Evolutionary conservation across 139 green algal genomes (phyloP).

Genomic region (Nannochloris sp.): DNA sequence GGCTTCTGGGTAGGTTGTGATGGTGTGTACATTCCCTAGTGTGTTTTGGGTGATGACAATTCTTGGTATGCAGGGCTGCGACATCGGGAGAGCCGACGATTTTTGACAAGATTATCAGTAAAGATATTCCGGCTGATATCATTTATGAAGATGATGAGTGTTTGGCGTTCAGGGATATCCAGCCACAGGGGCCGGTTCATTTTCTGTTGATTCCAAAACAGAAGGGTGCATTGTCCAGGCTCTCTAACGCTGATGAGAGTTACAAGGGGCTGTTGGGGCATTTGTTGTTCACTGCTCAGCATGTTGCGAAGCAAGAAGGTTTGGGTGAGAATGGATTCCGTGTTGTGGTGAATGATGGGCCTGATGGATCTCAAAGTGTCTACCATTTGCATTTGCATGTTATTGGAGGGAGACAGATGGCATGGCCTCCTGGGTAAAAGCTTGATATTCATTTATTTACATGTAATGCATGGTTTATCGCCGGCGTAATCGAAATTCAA

Average conservation of each 20-base stretch:
- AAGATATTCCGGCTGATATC: constrained; percentile 76
- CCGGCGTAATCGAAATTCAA: too few species aligned
- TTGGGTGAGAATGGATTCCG: constrained; percentile 74
- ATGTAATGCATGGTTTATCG: too few species aligned
- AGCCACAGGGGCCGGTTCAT: constrained; percentile 76
- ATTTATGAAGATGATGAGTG: constrained; percentile 93
- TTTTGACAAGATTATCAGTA: constrained; percentile 94
- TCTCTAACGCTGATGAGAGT: constrained; percentile 64
- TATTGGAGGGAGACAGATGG: constrained; percentile 69
- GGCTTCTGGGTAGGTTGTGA: constrained; percentile 15
- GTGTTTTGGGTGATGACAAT: too few species aligned
- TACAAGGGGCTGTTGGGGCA: constrained; percentile 82
- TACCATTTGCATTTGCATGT: constrained; percentile 87
- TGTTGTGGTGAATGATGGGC: constrained; percentile 85
- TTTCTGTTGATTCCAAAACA: constrained; percentile 91
- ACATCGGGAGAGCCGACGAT: constrained; percentile 60
- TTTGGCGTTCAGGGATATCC: constrained; percentile 90
- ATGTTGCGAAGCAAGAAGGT: constrained; percentile 53
- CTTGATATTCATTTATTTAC: neutral
- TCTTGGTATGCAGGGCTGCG: constrained; percentile 6
- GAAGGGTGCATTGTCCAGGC: constrained; percentile 56
- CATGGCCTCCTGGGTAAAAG: constrained; percentile 63
- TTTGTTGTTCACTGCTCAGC: constrained; percentile 75
- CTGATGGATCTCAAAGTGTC: constrained; percentile 72
- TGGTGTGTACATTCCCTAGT: neutral